phyloP scores from a whole-genome alignment of 176 grass and related monocot species.

The Chrysopogon serrulatus region DNA sequence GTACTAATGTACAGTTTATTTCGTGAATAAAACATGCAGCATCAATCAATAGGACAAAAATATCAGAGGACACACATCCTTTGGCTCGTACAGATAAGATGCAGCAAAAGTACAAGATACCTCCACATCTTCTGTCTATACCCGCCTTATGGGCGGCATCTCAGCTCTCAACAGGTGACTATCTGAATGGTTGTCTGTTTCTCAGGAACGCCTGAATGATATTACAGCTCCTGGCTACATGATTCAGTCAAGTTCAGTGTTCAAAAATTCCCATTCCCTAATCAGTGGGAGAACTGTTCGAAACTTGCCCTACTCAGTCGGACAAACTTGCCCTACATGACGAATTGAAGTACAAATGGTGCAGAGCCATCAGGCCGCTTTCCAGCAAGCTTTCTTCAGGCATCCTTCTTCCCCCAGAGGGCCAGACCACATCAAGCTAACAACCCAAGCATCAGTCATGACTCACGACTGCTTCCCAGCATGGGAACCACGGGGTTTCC shows the following conservation, averaged over 20 bases:
- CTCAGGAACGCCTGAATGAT: not conserved
- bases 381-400: not conserved
- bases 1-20: not conserved
- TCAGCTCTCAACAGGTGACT: not conserved
- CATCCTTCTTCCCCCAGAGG: not conserved
- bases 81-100: not conserved
- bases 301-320: not conserved
- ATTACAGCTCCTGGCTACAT: not conserved
- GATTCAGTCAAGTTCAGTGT: not conserved
- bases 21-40: not conserved
- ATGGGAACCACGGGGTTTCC: slow-evolving; percentile 12
- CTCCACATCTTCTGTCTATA: not conserved
- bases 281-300: too few relatives aligned
- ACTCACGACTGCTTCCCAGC: slow-evolving; percentile 38
- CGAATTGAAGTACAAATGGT: not conserved
- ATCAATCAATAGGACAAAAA: not conserved
- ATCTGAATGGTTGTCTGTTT: not conserved
- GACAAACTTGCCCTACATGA: not conserved
- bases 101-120: not conserved
- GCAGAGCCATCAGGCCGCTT: not conserved
- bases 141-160: not conserved
- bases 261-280: not conserved
- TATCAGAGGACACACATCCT: not conserved
- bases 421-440: not conserved
- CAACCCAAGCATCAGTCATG: slow-evolving; percentile 5